Evolutionary conservation across 495 filamentous ascomycete genomes (phyloP), one percentile per base, ranked within the genome.

Genomic region (Penicillium dipodomyicola): DNA sequence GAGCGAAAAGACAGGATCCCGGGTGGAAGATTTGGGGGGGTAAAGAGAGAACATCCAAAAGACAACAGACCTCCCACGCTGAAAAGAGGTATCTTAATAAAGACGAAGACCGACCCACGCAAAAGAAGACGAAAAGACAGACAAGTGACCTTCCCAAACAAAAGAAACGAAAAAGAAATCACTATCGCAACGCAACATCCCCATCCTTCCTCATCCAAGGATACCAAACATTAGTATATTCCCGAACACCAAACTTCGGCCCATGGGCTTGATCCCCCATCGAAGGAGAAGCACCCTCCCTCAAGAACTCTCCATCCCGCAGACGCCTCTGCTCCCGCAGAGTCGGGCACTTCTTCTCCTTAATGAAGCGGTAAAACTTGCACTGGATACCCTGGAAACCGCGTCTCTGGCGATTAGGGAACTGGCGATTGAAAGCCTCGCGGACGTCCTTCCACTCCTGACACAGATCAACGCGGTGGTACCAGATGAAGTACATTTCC

Each of bases 401-500:
- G 11, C 72, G 63, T 2, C 75, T 68, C 52, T 73, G 69, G 7
- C 77, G 71, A 20, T 53, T 65, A n/a, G 74, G 71, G 55, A 81
- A 81, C 58, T 78, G 77, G 2, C 59, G 72, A 58, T 80, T 80
- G 59, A 77, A 81, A 49, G 72, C 72, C 50, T 80, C 75, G 40
- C 71, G 70, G 17, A 80, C 73, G 52, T 79, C 77, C 60, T 73
- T 75, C 78, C 78, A 81, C 54, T 80, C 77, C 64, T 79, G 72
- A 52, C 72, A 71, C 35, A 80, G 71, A 56, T 81, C 78, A 20
- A 80, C 73, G n/a, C 78, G 78, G 62, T 80, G 75, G 57, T 81
- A 81, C 78, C 78, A 81, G 61, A 81, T 81, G 56, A 81, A 81
- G 65, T 77, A 77, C 68, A 77, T 77, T 51, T 81, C 77, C 62